Evolutionary conservation across 164 flowering plant genomes (phyloP).

Genomic region (Vitis labrusca): DNA sequence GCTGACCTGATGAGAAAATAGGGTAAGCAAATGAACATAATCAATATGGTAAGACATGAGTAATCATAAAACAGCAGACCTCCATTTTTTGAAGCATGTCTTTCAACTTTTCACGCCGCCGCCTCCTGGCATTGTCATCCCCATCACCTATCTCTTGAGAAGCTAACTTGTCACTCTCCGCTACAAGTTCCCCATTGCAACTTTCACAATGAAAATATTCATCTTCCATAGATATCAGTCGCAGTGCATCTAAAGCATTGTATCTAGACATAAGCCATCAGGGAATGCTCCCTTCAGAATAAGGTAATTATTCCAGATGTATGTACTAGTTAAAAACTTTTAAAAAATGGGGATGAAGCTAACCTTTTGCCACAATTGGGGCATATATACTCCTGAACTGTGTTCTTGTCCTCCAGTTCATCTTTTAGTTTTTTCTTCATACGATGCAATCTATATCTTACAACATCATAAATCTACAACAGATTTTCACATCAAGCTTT

Average conservation of each 20-base stretch:
- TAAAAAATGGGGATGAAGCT: not conserved
- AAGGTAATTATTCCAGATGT: too few species aligned
- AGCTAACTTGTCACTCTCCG: slow-evolving; percentile 88
- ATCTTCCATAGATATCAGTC: slow-evolving; percentile 62
- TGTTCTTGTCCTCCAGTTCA: slow-evolving; percentile 85
- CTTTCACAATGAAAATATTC: slow-evolving; percentile 88
- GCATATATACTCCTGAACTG: slow-evolving; percentile 91
- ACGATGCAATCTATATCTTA: slow-evolving; percentile 88
- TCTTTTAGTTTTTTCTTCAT: slow-evolving; percentile 93
- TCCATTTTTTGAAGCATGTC: slow-evolving; percentile 86
- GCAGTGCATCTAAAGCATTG: slow-evolving; percentile 84
- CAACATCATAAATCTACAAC: slow-evolving; percentile 90
- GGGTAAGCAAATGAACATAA: too few species aligned
- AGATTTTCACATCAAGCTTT: not conserved
- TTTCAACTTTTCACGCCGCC: slow-evolving; percentile 77
- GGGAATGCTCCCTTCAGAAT: not conserved
- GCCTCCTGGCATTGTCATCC: slow-evolving; percentile 87
- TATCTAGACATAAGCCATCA: slow-evolving; percentile 50
- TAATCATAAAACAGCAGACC: slow-evolving; percentile 34
- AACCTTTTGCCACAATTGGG: slow-evolving; percentile 82
- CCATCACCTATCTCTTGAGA: slow-evolving; percentile 86
- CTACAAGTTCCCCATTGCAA: slow-evolving; percentile 85
- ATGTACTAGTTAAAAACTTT: not conserved
- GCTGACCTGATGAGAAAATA: too few species aligned
- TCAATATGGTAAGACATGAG: too few species aligned